Evolutionary conservation across 164 flowering plant genomes (phyloP), one percentile per base, ranked within the genome.

Genomic region (Aristolochia contorta): DNA sequence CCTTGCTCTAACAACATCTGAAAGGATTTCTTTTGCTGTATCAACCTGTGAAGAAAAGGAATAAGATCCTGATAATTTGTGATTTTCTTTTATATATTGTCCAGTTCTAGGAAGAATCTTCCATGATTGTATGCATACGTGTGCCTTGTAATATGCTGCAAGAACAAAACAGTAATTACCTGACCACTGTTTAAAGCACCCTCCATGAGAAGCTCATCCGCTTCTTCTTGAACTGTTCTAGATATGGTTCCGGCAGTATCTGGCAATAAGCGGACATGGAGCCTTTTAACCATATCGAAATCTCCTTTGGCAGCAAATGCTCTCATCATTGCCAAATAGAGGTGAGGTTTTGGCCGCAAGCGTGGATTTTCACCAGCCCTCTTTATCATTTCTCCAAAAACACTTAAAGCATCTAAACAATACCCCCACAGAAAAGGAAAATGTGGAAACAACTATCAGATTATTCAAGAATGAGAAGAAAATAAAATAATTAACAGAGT

Each of bases 161-260:
- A 37, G 43, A 0, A 37, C 43, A n/a, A 16, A n/a, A 21, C 53
- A 64, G 56, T 25, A 51, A 47, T 43, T 80, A 86, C 93, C 89
- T 81, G 86, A 16, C 83, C 82, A 69, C 61, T 55, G 54, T 77
- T 81, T 60, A 79, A 57, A 65, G 93, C 87, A 60, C 89, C 87
- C 47, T 86, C 93, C 89, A 86, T 81, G 33, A 82, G 83, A 67
- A 86, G 87, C 62, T 84, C 84, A 76, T 82, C 87, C 21, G 89
- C 81, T 74, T 84, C 93, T 59, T 72, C 73, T 67, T 79, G 85
- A 75, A 71, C 69, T 37, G 65, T 63, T 15, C 49, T 62, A 51
- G 81, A 69, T 57, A 86, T 79, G 13, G 75, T 69, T 68, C 93
- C 93, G 55, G 75, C 58, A 62, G 84, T 65, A 72, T 84, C 87